A percentile compares a stretch with the other conserved stretches of the same genome.
Evolutionary conservation across 805 yeast genomes (phyloP).

Genomic region (Ogataea philodendri): DNA sequence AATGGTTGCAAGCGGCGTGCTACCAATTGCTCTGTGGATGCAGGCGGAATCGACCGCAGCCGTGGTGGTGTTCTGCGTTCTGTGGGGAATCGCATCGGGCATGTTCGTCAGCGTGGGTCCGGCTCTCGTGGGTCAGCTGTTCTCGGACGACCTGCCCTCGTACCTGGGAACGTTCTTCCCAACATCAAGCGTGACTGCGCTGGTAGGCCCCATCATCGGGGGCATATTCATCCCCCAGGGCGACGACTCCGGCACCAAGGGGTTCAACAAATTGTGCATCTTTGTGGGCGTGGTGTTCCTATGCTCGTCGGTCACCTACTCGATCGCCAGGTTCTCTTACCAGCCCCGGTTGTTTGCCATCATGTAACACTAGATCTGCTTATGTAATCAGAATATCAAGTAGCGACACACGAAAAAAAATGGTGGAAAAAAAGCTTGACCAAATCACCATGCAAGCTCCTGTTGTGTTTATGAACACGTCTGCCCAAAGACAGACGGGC

Average conservation of each 20-base stretch:
- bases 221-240: conserved; percentile 34
- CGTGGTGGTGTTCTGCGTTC: conserved; percentile 37
- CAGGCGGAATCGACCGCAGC: conserved; percentile 44
- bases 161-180: conserved; percentile 32
- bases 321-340: conserved; percentile 7
- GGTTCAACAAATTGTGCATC: conserved; percentile 30
- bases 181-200: conserved; percentile 30
- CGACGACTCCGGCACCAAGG: conserved; percentile 17
- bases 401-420: conserved; percentile 1
- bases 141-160: conserved; percentile 33
- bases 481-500: conserved; percentile 91
- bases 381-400: not conserved
- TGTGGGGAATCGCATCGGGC: conserved; percentile 37
- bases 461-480: conserved; percentile 79
- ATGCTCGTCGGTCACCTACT: conserved; percentile 12
- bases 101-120: conserved; percentile 34
- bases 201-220: conserved; percentile 37
- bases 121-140: conserved; percentile 32
- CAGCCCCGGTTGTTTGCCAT: conserved; percentile 7
- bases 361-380: conserved; percentile 1
- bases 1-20: conserved; percentile 31
- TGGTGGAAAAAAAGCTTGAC: conserved; percentile 1
- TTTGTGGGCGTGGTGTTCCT: conserved; percentile 33
- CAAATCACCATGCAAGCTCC: conserved; percentile 67
- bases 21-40: conserved; percentile 45